A percentile compares a stretch with the other conserved stretches of the same genome.
phyloP scores from a whole-genome alignment of 108 stramenopile species.

The Aurantiochytrium sp. region DNA sequence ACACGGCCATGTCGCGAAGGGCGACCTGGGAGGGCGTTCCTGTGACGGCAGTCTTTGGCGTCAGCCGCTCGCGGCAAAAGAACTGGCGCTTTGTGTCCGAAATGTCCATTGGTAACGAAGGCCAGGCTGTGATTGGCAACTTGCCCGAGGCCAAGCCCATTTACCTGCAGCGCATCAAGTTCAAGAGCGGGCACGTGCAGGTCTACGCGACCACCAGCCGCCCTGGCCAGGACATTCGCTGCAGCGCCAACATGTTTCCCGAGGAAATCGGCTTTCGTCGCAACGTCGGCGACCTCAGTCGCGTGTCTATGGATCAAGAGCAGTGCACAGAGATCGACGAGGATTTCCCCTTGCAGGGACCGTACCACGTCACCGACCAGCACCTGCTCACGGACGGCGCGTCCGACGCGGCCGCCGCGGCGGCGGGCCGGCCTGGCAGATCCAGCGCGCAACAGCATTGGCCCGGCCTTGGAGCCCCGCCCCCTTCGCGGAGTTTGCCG shows the following conservation, averaged over 20 bases:
- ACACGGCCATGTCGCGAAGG: neutral
- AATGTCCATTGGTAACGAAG: neutral
- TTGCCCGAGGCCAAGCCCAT: neutral
- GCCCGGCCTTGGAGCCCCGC: neutral
- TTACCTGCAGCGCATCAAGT: neutral
- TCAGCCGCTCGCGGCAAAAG: neutral
- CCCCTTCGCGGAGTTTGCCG: neutral
- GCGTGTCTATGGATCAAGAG: neutral
- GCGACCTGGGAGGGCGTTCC: neutral
- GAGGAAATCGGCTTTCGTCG: neutral
- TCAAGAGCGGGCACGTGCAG: neutral
- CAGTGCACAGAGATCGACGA: neutral
- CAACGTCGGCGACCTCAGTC: neutral
- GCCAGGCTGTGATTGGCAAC: neutral
- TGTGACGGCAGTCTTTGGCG: conserved; percentile 28
- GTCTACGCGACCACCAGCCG: neutral
- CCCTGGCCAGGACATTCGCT: neutral
- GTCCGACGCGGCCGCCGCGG: neutral
- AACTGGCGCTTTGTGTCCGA: conserved; percentile 17
- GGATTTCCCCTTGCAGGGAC: conserved; percentile 10
- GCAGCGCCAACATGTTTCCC: neutral
- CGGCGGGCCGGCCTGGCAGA: neutral
- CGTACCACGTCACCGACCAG: neutral
- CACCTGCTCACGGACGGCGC: neutral
- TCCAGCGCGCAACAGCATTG: neutral